Percentiles rank a stretch among this genome's conserved stretches.
Conservation (phyloP, 352 stramenopile genomes). For the Saprolegnia diclina region DNA sequence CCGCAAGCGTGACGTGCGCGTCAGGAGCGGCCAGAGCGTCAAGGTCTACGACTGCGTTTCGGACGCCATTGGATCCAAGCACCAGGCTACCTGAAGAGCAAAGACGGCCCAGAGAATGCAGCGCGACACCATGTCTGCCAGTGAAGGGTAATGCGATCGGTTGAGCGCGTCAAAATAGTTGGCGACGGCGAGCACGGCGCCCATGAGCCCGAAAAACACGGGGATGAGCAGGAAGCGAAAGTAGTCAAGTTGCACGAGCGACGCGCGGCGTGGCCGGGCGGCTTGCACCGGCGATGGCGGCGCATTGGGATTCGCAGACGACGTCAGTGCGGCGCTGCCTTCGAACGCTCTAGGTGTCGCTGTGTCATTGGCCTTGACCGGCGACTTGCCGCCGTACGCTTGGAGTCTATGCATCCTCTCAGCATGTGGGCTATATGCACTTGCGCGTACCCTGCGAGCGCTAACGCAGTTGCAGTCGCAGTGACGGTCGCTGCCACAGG, state of each 20-base stretch:
- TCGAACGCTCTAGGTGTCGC: not conserved
- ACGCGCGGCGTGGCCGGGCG: not conserved
- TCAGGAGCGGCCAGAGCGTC: conserved; percentile 9
- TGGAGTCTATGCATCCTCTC: not conserved
- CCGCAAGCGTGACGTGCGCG: not conserved
- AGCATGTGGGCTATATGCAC: not conserved
- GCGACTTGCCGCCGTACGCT: not conserved
- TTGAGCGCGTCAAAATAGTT: conserved; percentile 13
- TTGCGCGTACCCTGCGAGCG: not conserved
- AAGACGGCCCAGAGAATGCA: not conserved
- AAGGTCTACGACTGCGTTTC: not conserved
- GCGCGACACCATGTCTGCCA: not conserved
- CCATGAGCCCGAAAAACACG: not conserved
- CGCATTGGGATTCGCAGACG: not conserved
- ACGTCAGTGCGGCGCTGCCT: not conserved
- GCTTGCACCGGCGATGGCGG: not conserved
- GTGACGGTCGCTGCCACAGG: conserved; percentile 15
- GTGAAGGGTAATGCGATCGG: conserved; percentile 2
- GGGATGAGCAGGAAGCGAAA: conserved; percentile 13
- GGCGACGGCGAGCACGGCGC: not conserved
- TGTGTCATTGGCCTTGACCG: not conserved
- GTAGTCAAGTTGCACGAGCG: not conserved
- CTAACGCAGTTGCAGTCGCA: conserved; percentile 9
- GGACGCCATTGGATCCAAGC: not conserved
- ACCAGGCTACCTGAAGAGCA: not conserved